phyloP scores from a whole-genome alignment of 768 basidiomycete genomes.

The Rhodosporidiobolus odoratus region DNA sequence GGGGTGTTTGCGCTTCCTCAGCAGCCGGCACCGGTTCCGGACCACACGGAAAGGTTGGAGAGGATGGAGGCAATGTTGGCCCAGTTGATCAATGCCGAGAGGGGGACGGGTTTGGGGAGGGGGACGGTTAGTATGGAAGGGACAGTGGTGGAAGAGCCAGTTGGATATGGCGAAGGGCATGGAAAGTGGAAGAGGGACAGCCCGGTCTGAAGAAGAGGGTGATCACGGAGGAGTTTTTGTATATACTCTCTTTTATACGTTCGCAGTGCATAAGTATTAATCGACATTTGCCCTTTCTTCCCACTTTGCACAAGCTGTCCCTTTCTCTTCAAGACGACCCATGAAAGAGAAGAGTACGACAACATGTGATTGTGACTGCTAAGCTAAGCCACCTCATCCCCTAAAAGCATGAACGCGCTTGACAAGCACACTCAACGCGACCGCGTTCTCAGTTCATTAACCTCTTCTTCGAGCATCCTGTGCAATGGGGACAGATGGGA shows the following conservation, averaged over 20 bases:
- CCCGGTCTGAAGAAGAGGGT: background rate
- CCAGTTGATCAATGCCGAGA: background rate
- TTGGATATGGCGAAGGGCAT: background rate
- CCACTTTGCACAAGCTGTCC: too few relatives aligned
- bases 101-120: too few relatives aligned
- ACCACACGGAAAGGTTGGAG: background rate
- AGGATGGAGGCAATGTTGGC: background rate
- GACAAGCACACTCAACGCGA: background rate
- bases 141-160: background rate
- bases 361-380: background rate
- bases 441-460: slow-evolving; percentile 4
- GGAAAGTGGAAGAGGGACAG: background rate
- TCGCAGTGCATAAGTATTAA: background rate
- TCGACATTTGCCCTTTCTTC: background rate
- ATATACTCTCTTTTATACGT: too few relatives aligned
- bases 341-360: background rate
- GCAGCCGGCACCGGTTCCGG: background rate
- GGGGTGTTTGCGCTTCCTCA: background rate
- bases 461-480: slow-evolving; percentile 19
- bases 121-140: background rate
- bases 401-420: too few relatives aligned
- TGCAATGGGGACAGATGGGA: rapidly evolving
- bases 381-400: background rate
- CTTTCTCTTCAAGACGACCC: background rate
- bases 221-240: background rate